Conservation (phyloP, 805 yeast genomes). For the Myxozyma vanderwaltii region DNA sequence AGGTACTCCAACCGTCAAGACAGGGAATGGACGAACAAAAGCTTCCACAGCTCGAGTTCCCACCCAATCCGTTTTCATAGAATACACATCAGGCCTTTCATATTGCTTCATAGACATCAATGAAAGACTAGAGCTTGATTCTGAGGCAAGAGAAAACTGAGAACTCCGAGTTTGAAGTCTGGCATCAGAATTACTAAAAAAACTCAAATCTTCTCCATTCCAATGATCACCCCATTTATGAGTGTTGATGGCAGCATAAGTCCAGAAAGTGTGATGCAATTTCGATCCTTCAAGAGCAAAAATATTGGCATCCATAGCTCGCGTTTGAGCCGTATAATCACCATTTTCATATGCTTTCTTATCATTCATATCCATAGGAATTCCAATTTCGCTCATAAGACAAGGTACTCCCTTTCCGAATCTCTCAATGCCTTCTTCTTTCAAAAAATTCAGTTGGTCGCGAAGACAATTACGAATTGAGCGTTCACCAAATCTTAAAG, state of each 20-base stretch:
- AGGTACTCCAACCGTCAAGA: conserved; percentile 63
- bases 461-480: conserved; percentile 68
- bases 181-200: conserved; percentile 57
- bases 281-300: conserved; percentile 75
- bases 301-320: conserved; percentile 80
- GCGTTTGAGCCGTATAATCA: conserved; percentile 69
- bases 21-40: conserved; percentile 73
- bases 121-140: conserved; percentile 6
- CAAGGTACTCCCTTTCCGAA: conserved; percentile 71
- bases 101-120: conserved; percentile 10
- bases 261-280: conserved; percentile 81
- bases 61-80: conserved; percentile 35
- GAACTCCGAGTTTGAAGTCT: not conserved
- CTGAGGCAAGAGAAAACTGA: not conserved
- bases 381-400: conserved; percentile 91
- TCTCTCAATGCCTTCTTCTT: conserved; percentile 59
- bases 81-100: not conserved
- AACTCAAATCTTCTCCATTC: conserved; percentile 92
- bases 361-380: conserved; percentile 94
- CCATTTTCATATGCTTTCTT: conserved; percentile 69
- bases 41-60: conserved; percentile 80
- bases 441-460: conserved; percentile 68
- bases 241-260: conserved; percentile 69
- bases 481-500: conserved; percentile 67
- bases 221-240: conserved; percentile 90